Evolutionary conservation across 1,284 basidiomycete species (phyloP), one percentile per base, ranked within the genome.

Genomic region (Dichomitus squalens): DNA sequence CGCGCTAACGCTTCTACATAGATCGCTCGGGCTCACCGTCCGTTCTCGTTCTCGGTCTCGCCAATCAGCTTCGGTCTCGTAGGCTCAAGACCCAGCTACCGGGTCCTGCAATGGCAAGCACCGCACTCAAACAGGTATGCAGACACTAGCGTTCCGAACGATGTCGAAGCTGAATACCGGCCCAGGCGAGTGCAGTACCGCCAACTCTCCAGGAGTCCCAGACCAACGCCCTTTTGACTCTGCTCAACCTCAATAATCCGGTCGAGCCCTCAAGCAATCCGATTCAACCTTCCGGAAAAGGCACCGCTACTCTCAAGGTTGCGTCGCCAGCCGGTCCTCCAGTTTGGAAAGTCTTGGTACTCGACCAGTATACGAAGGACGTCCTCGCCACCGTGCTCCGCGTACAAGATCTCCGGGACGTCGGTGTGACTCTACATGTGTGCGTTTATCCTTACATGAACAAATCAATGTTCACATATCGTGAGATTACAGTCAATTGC

Each of bases 401-500:
- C 54, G 97, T 99, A 1, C 96, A 98, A 73, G 97, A 99, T 75
- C 79, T 99, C 59, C 84, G 97, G 52, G 96, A 98, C 70, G 92
- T 94, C 53, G 97, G 97, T 31, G 95, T 99, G 43, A 99, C 96
- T 4, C 79, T 99, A 53, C 97, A 99, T 76, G 94, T 98, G 95
- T 94, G 86, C 82, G 56, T 55, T 7, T 11, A 33, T 38, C 7
- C 41, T 29, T 34, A 33, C 33, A 7, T 36, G 3, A 31, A 11
- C 29, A 5, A 9, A 14, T 18, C 29, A 20, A 27, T 34, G 2
- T 9, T 33, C 41, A 2, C 25, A 48, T 40, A 41, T 29, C 6
- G 52, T 58, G 23, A 44, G 27, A 9, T 49, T 63, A 51, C 67
- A 97, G 95, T 65, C 96, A 98, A 77, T 77, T 99, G 11, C 95